Conservation (phyloP, 2,329 filamentous ascomycete genomes). For the Pseudogymnoascus verrucosus region DNA sequence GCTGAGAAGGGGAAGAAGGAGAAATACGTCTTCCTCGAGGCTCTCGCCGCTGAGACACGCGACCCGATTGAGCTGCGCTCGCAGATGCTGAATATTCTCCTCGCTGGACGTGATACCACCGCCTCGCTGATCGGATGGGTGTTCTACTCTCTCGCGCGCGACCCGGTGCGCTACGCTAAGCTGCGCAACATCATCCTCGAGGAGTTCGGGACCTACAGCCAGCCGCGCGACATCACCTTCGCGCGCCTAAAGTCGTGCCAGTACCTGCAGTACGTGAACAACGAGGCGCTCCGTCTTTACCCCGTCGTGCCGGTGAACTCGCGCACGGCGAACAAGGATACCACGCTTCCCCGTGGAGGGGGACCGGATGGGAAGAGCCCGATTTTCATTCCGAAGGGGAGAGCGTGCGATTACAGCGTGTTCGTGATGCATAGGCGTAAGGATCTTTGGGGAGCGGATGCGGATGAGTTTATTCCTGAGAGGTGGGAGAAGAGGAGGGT, state of each 20-base stretch:
- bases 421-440: constrained; percentile 29
- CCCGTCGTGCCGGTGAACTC: constrained; percentile 47
- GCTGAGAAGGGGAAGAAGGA: constrained; percentile 21
- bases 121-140: constrained; percentile 43
- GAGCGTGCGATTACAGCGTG: constrained; percentile 24
- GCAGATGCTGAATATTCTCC: constrained; percentile 45
- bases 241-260: constrained; percentile 21
- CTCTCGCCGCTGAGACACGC: constrained; percentile 41
- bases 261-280: constrained; percentile 25
- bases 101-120: constrained; percentile 53
- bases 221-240: constrained; percentile 23
- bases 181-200: constrained; percentile 35
- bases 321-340: constrained; percentile 40
- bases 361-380: constrained; percentile 28
- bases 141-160: constrained; percentile 35
- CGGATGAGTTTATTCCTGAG: constrained; percentile 31
- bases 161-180: constrained; percentile 34
- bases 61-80: constrained; percentile 40
- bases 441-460: constrained; percentile 31
- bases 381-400: constrained; percentile 27
- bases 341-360: constrained; percentile 29
- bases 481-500: constrained; percentile 33
- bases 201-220: constrained; percentile 28
- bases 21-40: constrained; percentile 46
- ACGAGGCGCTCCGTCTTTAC: constrained; percentile 41